These are phyloP conservation scores for Coemansia asiatica DNA, from an alignment of 192 early-diverging fungal species.

Conservation along the genomic window DNA sequence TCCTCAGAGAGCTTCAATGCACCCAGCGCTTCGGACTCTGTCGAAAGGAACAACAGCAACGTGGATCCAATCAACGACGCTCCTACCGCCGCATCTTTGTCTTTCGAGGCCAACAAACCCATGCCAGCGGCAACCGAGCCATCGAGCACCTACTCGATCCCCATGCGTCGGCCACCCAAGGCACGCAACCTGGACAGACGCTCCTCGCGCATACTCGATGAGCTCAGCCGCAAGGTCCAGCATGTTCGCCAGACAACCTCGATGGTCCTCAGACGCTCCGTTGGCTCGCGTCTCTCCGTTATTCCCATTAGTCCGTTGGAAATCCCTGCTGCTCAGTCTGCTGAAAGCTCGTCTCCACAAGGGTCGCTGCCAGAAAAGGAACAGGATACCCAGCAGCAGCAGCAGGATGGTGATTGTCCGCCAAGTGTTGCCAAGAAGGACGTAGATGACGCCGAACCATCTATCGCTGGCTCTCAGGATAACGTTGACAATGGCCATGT, in stretches of 20 bases:
- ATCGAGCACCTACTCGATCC: constrained; percentile 3
- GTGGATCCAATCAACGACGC: not conserved
- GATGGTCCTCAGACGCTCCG: constrained; percentile 50
- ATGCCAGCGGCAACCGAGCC: not conserved
- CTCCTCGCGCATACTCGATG: constrained; percentile 45
- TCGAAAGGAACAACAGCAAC: not conserved
- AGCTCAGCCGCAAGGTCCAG: constrained; percentile 46
- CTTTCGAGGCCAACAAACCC: not conserved
- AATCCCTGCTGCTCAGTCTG: not conserved
- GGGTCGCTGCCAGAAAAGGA: not conserved
- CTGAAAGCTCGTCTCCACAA: not conserved
- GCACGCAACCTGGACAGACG: constrained; percentile 22
- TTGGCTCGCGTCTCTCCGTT: constrained; percentile 31
- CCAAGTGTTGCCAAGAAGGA: constrained; percentile 3
- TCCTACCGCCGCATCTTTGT: not conserved
- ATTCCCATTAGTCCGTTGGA: not conserved
- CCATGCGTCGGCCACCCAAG: constrained; percentile 6
- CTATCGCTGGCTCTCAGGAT: not conserved
- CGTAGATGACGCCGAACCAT: constrained; percentile 5
- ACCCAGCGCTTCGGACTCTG: not conserved
- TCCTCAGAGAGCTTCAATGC: not conserved
- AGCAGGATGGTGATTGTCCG: constrained; percentile 9
- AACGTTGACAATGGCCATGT: constrained; percentile 13
- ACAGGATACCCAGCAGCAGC: constrained; percentile 5
- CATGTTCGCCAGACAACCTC: constrained; percentile 49